Percentiles rank a stretch among this genome's conserved stretches.
Evolutionary conservation across 2,329 filamentous ascomycete species (phyloP).

Genomic region (Talaromyces sp.): DNA sequence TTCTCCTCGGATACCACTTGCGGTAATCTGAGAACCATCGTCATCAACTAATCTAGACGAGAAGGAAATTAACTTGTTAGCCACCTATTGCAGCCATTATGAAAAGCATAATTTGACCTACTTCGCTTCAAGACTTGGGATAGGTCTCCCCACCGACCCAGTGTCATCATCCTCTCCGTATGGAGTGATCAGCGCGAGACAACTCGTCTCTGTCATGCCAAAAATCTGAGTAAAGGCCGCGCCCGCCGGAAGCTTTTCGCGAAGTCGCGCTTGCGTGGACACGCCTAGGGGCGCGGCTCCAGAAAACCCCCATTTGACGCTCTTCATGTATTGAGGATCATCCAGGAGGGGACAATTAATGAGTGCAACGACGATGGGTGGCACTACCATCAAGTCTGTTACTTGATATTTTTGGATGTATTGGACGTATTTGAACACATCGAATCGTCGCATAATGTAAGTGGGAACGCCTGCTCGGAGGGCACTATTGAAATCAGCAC

Average conservation of each 20-base stretch:
- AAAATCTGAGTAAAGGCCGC: slow-evolving; percentile 48
- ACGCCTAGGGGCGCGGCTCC: slow-evolving; percentile 62
- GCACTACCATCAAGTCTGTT: slow-evolving; percentile 63
- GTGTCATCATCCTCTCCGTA: slow-evolving; percentile 40
- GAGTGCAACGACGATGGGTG: slow-evolving; percentile 69
- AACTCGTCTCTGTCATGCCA: slow-evolving; percentile 55
- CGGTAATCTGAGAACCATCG: slow-evolving; percentile 45
- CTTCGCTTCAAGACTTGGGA: slow-evolving; percentile 46
- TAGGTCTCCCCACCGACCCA: slow-evolving; percentile 46
- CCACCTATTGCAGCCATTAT: neutral
- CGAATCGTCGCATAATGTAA: slow-evolving; percentile 55
- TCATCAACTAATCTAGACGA: neutral
- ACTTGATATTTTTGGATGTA: slow-evolving; percentile 65
- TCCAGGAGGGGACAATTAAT: slow-evolving; percentile 64
- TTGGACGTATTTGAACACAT: slow-evolving; percentile 67
- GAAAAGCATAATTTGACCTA: slow-evolving; percentile 15
- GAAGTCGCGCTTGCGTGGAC: slow-evolving; percentile 56
- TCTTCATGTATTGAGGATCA: slow-evolving; percentile 63
- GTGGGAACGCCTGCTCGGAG: slow-evolving; percentile 55
- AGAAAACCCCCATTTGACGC: slow-evolving; percentile 54
- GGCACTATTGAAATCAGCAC: slow-evolving; percentile 44
- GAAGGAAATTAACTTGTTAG: neutral
- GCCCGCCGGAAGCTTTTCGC: slow-evolving; percentile 50
- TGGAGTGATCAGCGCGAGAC: slow-evolving; percentile 34
- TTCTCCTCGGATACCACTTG: slow-evolving; percentile 46